A percentile compares a stretch with the other conserved stretches of the same genome.
Evolutionary conservation across 768 basidiomycete species (phyloP).

Genomic region (Udeniomyces megalosporus): DNA sequence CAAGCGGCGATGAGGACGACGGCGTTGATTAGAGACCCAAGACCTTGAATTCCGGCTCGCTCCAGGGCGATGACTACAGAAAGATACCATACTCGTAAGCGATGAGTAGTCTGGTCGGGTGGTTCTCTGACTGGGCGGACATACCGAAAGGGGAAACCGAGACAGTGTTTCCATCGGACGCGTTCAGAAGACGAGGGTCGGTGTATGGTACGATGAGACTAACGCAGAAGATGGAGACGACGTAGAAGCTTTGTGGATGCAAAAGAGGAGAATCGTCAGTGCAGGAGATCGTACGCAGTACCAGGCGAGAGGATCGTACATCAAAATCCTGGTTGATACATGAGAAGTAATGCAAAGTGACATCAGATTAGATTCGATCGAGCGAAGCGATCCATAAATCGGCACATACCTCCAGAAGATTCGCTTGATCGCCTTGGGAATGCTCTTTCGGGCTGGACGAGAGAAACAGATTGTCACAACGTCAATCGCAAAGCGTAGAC

Average conservation of each 20-base stretch:
- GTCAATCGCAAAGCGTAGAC: not conserved
- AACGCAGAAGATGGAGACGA: constrained; percentile 22
- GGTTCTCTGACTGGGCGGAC: no score
- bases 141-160: constrained; percentile 28
- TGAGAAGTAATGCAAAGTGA: no score
- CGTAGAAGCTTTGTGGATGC: constrained; percentile 15
- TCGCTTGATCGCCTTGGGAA: constrained; percentile 4
- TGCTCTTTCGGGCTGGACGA: not conserved
- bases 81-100: no score
- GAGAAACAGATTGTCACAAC: not conserved
- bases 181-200: constrained; percentile 17
- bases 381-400: not conserved
- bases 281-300: not conserved
- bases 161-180: constrained; percentile 18
- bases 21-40: constrained; percentile 29
- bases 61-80: no score
- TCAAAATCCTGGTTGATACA: not conserved
- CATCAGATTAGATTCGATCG: no score
- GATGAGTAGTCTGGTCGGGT: no score
- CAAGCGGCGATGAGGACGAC: constrained; percentile 29
- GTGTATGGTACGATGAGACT: constrained; percentile 25
- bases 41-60: constrained; percentile 26
- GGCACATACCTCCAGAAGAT: constrained; percentile 20
- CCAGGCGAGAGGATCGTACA: not conserved
- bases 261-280: not conserved